Percentiles rank a stretch among this genome's conserved stretches.
Conservation (phyloP, 495 filamentous ascomycete genomes). For the Neurospora sp. region DNA sequence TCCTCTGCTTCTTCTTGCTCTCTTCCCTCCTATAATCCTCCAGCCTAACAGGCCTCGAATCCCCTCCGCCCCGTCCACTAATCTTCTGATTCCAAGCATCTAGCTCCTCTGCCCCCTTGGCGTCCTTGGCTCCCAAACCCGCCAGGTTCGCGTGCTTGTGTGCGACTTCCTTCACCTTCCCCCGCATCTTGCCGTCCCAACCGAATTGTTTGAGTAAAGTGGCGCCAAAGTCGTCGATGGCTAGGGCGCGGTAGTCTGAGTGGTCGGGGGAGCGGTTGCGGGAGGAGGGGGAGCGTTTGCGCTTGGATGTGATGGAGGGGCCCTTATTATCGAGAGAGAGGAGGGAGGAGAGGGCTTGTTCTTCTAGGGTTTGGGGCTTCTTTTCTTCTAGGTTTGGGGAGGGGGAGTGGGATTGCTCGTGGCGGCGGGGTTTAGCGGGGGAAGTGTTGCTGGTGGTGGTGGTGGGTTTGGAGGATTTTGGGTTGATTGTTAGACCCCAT, state of each 20-base stretch:
- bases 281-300: slow-evolving; percentile 43
- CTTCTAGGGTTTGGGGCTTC: slow-evolving; percentile 44
- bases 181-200: slow-evolving; percentile 74
- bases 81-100: slow-evolving; percentile 28
- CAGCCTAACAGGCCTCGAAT: slow-evolving; percentile 26
- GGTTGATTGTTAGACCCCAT: not conserved
- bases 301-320: not conserved
- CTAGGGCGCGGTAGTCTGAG: slow-evolving; percentile 77
- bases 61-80: not conserved
- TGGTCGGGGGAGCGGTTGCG: slow-evolving; percentile 66
- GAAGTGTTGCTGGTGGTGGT: not conserved
- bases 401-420: not conserved
- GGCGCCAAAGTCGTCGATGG: slow-evolving; percentile 89
- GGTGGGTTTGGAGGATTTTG: not conserved
- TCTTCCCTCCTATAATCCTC: slow-evolving; percentile 36
- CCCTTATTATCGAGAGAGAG: slow-evolving; percentile 39
- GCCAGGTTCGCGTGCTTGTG: slow-evolving; percentile 68
- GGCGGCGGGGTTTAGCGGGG: not conserved
- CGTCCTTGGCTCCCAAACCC: slow-evolving; percentile 69
- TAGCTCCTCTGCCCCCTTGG: slow-evolving; percentile 59
- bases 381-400: slow-evolving; percentile 7
- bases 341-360: slow-evolving; percentile 72
- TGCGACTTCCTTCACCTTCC: slow-evolving; percentile 32
- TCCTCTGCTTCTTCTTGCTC: slow-evolving; percentile 28
- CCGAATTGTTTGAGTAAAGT: slow-evolving; percentile 85